Evolutionary conservation across 1,139 yeast genomes (phyloP).

Genomic region (Pichia sp.): DNA sequence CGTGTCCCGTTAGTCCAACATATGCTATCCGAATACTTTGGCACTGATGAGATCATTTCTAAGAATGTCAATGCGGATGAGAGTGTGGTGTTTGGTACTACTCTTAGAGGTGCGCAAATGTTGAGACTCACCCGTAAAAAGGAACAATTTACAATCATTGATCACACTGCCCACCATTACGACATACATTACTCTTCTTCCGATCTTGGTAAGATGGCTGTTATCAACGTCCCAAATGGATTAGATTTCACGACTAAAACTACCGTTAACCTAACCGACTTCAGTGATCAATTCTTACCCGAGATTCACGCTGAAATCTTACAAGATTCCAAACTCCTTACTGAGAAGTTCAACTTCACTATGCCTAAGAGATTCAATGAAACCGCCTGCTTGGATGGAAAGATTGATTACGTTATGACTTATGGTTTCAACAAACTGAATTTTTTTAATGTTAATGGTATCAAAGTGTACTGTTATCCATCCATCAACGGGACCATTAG

Average conservation of each 20-base stretch:
- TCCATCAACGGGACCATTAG: too few species aligned
- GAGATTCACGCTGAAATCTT: slow-evolving; percentile 36
- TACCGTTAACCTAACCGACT: slow-evolving; percentile 6
- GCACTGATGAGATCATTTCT: slow-evolving; percentile 41
- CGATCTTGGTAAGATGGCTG: neutral
- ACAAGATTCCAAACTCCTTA: slow-evolving; percentile 45
- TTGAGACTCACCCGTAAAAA: slow-evolving; percentile 56
- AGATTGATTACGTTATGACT: slow-evolving; percentile 36
- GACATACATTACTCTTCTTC: slow-evolving; percentile 17
- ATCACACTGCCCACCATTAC: slow-evolving; percentile 43
- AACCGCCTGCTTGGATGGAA: slow-evolving; percentile 39
- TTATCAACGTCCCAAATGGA: slow-evolving; percentile 5
- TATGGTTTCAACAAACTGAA: slow-evolving; percentile 45
- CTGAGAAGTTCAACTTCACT: slow-evolving; percentile 12
- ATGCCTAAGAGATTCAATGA: slow-evolving; percentile 28
- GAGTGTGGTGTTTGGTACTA: slow-evolving; percentile 85
- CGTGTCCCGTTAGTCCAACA: slow-evolving; percentile 84
- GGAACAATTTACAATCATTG: slow-evolving; percentile 52
- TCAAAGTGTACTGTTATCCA: slow-evolving; percentile 29
- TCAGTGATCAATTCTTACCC: slow-evolving; percentile 31
- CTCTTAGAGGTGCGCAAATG: slow-evolving; percentile 67
- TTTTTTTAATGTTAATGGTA: slow-evolving; percentile 37
- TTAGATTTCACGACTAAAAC: slow-evolving; percentile 2
- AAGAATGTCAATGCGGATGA: slow-evolving; percentile 95
- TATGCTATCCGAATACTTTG: slow-evolving; percentile 44